A percentile compares a stretch with the other conserved stretches of the same genome.
Evolutionary conservation across 768 basidiomycete species (phyloP).

Genomic region (Cystobasidium ongulense): DNA sequence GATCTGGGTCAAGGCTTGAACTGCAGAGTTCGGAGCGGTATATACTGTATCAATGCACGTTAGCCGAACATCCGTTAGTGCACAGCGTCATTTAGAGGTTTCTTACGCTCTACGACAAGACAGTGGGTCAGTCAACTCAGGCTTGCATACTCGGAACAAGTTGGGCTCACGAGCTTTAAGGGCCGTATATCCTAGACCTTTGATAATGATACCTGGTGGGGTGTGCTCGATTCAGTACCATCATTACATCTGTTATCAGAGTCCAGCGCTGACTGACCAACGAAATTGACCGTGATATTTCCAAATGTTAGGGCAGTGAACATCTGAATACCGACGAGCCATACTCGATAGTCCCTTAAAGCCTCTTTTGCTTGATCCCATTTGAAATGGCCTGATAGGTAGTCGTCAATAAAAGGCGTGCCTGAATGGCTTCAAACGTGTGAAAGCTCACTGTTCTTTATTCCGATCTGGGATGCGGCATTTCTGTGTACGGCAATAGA

Average conservation of each 20-base stretch:
- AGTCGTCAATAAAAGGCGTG: no score
- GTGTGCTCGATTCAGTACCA: no score
- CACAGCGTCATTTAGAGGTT: no score
- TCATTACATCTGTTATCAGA: no score
- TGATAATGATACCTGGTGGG: constrained; percentile 1
- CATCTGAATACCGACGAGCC: not conserved
- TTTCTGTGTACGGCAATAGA: not conserved
- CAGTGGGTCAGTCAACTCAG: no score
- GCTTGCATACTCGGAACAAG: no score
- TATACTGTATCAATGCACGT: not conserved
- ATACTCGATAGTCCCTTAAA: not conserved
- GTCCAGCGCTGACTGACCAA: no score
- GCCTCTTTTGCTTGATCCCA: not conserved
- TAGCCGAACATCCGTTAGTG: no score
- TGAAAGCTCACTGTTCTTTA: not conserved
- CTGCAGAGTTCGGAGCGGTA: not conserved
- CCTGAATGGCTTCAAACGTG: no score
- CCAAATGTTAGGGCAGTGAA: not conserved
- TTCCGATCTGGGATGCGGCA: not conserved
- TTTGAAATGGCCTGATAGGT: not conserved
- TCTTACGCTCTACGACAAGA: not conserved
- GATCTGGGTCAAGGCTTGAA: not conserved
- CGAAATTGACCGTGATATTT: not conserved
- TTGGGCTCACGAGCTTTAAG: not conserved
- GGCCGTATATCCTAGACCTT: not conserved